These are phyloP conservation scores for Boletellus ananiceps DNA, from an alignment of 768 basidiomycete genomes.

Conservation along the genomic window DNA sequence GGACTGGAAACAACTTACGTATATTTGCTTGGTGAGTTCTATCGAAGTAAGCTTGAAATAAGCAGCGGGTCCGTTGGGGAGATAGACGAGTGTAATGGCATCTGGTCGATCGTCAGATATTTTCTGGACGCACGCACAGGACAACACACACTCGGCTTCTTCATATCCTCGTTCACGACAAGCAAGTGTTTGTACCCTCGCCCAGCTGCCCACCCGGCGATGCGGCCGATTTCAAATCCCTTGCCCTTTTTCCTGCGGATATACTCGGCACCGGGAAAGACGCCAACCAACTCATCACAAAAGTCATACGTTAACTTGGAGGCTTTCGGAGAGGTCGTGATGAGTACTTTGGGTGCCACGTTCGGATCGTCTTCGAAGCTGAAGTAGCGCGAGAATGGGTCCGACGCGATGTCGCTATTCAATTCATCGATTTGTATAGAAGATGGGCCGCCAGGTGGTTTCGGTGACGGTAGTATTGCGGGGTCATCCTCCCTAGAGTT, in stretches of 20 bases:
- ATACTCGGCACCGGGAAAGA: slow-evolving; percentile 92
- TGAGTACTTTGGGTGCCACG: slow-evolving; percentile 79
- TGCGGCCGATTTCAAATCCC: slow-evolving; percentile 85
- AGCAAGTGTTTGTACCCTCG: slow-evolving; percentile 84
- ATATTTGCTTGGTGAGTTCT: slow-evolving; percentile 80
- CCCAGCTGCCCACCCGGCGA: slow-evolving; percentile 90
- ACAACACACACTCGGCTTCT: slow-evolving; percentile 75
- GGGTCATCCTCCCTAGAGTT: slow-evolving; percentile 87
- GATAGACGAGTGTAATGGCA: slow-evolving; percentile 85
- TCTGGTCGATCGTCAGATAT: slow-evolving; percentile 44
- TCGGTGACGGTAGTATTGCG: slow-evolving; percentile 31
- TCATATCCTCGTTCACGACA: slow-evolving; percentile 95
- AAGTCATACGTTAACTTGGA: slow-evolving; percentile 89
- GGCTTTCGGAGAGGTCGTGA: slow-evolving; percentile 87
- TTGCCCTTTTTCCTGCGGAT: slow-evolving; percentile 82
- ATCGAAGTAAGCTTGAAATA: slow-evolving; percentile 93
- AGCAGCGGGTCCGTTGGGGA: slow-evolving; percentile 90
- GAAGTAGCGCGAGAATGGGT: slow-evolving; percentile 78
- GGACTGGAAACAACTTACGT: slow-evolving; percentile 44
- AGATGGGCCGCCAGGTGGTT: slow-evolving; percentile 27
- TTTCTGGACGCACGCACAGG: not conserved
- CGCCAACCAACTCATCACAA: slow-evolving; percentile 82
- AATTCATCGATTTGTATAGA: slow-evolving; percentile 50
- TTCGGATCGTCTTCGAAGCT: slow-evolving; percentile 59
- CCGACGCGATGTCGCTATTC: slow-evolving; percentile 64